phyloP scores from a whole-genome alignment of 345 rosid species.

The Fremontodendron californicum region DNA sequence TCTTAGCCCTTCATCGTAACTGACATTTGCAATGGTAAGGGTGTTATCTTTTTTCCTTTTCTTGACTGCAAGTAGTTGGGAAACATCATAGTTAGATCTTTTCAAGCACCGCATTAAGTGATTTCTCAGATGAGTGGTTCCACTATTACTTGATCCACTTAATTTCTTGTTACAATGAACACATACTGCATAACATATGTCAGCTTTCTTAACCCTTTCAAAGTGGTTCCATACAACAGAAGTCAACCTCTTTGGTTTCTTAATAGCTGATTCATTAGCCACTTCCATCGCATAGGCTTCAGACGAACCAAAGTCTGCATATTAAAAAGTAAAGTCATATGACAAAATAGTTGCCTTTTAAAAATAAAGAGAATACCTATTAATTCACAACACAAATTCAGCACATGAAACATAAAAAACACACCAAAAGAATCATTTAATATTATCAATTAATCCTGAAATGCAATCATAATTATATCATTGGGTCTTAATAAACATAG shows the following conservation, averaged over 20 bases:
- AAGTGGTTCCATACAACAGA: conserved; percentile 18
- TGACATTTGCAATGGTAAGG: conserved; percentile 42
- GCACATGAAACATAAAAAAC: neutral
- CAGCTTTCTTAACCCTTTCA: conserved; percentile 83
- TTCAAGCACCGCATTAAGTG: conserved; percentile 91
- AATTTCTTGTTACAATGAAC: conserved; percentile 84
- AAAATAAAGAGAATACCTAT: neutral
- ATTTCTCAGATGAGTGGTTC: conserved; percentile 89
- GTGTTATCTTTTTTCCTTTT: conserved; percentile 70
- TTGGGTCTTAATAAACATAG: neutral
- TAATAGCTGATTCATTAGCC: conserved; percentile 46
- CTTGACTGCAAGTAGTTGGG: conserved; percentile 79
- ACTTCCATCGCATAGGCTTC: conserved; percentile 63
- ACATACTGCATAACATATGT: conserved; percentile 84
- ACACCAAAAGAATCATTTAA: neutral
- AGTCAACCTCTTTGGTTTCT: conserved; percentile 39
- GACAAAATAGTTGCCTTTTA: neutral
- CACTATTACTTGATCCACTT: conserved; percentile 96
- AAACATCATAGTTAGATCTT: conserved; percentile 73
- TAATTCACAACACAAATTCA: neutral
- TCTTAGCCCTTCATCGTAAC: neutral
- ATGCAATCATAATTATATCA: neutral
- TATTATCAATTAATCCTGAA: neutral
- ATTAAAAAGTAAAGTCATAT: conserved; percentile 14
- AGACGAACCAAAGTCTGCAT: conserved; percentile 30